phyloP scores from a whole-genome alignment of 345 rosid species.

The Eucalyptus erythrocorys region DNA sequence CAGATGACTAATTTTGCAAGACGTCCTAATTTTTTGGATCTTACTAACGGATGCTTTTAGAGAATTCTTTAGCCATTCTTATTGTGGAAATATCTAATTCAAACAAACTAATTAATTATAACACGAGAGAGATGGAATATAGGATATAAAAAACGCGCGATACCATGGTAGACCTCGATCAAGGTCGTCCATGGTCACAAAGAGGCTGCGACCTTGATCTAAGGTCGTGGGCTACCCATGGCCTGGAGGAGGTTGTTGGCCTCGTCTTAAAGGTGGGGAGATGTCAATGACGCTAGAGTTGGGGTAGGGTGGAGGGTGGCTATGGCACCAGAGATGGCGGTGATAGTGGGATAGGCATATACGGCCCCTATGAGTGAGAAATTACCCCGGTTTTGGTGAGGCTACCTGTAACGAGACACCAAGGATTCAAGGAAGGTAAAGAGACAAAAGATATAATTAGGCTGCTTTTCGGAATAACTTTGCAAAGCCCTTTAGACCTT shows the following conservation, averaged over 20 bases:
- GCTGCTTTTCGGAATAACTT: too few relatives aligned
- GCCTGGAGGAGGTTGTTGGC: fast-evolving
- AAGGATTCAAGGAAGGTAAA: too few relatives aligned
- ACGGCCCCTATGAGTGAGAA: too few relatives aligned
- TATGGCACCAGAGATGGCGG: background rate
- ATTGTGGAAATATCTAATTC: background rate
- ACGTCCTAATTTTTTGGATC: background rate
- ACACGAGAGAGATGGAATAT: background rate
- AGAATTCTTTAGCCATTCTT: background rate
- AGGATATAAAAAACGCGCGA: fast-evolving
- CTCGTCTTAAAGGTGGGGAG: background rate
- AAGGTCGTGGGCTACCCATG: background rate
- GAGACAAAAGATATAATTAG: too few relatives aligned
- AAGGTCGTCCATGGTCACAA: background rate
- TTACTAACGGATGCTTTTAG: background rate
- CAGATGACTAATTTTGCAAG: background rate
- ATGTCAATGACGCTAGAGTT: background rate
- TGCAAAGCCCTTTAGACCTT: too few relatives aligned
- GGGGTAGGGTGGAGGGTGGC: background rate
- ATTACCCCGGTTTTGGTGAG: too few relatives aligned
- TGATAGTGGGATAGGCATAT: too few relatives aligned
- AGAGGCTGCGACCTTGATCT: background rate
- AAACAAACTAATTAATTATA: background rate
- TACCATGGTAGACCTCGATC: fast-evolving
- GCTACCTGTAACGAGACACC: too few relatives aligned